Base-by-base conservation (phyloP, 2,329 filamentous ascomycete species). In the Bipolaris bicolor region DNA sequence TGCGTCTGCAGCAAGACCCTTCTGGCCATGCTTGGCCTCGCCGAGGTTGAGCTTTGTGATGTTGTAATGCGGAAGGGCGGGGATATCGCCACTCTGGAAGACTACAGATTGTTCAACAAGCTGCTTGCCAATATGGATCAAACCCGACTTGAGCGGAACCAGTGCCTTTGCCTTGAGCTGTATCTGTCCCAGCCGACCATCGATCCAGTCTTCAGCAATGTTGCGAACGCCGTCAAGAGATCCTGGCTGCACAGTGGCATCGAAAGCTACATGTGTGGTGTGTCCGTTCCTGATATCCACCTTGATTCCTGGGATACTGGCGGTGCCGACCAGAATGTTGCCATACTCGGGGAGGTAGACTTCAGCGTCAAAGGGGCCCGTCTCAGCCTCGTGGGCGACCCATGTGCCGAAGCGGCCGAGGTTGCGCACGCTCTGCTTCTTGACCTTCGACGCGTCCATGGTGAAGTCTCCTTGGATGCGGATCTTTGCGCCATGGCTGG, bases 131-230 rank as follows among this genome's bases (percentile, higher is more conserved):
- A 98, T 81, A 43, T 86, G 85, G 58, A 98, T 80, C 48, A 96
- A 77, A 22, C 95, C 94, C 45, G 92, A 90, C 74, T 88, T 92
- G 54, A 98, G 78, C 31, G 83, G 83, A 36, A 98, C 81, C 37
- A 88, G 80, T 24, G 91, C 88, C 69, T 88, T 89, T 41, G 90
- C 94, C 52, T 88, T 83, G 13, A 98, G 80, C 59, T 84, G 86
- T 55, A 99, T 78, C 55, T 84, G 82, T 10, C 87, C 84, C 56
- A 98, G 80, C 52, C 86, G 88, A 37, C 93, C 92, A 52, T 90
- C 87, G 58, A 99, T 79, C 88, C 92, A 98, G 75, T 97, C 90
- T 73, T 95, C 92, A 45, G 91, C 92, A 61, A 98, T 84, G 57
- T 84, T 84, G 58, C 91, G 88, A 65, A 97, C 87, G 5, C 88